A percentile compares a stretch with the other conserved stretches of the same genome.
Conservation (phyloP, 2,329 filamentous ascomycete species). For the Dothidotthia symphoricarpi region DNA sequence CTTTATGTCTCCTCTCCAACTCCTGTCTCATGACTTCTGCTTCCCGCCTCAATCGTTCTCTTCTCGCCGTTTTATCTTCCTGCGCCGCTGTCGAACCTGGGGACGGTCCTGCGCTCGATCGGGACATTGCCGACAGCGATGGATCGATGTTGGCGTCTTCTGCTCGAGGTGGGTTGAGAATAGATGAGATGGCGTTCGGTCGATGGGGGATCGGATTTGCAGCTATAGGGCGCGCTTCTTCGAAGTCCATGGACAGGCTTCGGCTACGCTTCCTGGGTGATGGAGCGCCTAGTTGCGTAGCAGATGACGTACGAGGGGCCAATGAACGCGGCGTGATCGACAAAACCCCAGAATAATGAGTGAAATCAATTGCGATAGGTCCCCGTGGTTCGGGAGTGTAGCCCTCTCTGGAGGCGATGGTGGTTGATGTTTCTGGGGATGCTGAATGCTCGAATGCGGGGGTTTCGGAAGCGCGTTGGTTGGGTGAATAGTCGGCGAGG, state of each 20-base stretch:
- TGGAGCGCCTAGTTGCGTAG: conserved; percentile 19
- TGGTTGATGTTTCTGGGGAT: conserved; percentile 35
- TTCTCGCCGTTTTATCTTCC: conserved; percentile 31
- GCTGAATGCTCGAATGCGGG: conserved; percentile 35
- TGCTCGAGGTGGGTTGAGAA: conserved; percentile 30
- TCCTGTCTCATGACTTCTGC: conserved; percentile 35
- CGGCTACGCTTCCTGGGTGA: conserved; percentile 39
- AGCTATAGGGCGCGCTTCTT: conserved; percentile 20
- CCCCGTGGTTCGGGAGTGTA: conserved; percentile 30
- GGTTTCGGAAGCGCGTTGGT: conserved; percentile 27
- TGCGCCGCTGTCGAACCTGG: conserved; percentile 17
- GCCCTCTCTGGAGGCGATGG: conserved; percentile 30
- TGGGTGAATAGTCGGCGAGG: conserved; percentile 31
- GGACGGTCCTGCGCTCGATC: conserved; percentile 19
- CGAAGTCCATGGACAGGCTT: conserved; percentile 33
- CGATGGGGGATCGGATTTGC: conserved; percentile 30
- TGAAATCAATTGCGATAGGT: conserved; percentile 40
- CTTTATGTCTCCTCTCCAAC: conserved; percentile 28
- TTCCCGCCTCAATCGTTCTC: conserved; percentile 33
- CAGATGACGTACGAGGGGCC: conserved; percentile 10
- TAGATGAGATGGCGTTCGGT: conserved; percentile 36
- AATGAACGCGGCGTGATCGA: conserved; percentile 16
- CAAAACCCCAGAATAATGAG: conserved; percentile 29
- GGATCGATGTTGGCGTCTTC: conserved; percentile 37
- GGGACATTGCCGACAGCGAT: conserved; percentile 24